A percentile compares a stretch with the other conserved stretches of the same genome.
These are phyloP conservation scores for Trichoderma arundinaceum DNA, from an alignment of 2,329 filamentous ascomycete species.

Conservation along the genomic window DNA sequence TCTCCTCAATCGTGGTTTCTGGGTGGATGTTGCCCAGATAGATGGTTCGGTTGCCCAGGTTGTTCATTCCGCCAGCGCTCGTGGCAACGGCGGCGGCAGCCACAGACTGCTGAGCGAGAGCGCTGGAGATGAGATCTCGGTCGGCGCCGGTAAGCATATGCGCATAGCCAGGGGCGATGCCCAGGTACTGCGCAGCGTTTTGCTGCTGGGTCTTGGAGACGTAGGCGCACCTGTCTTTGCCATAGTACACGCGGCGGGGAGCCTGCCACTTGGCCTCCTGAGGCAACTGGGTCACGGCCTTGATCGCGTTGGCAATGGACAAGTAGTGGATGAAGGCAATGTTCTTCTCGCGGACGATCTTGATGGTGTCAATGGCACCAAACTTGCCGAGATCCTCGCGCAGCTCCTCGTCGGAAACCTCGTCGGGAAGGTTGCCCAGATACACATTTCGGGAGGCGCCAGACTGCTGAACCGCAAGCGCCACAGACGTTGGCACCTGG, in stretches of 20 bases:
- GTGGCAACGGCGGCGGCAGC: slow-evolving; percentile 96
- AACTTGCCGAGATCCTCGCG: slow-evolving; percentile 96
- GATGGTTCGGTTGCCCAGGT: slow-evolving; percentile 95
- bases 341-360: slow-evolving; percentile 96
- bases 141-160: slow-evolving; percentile 96
- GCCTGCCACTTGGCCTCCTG: slow-evolving; percentile 97
- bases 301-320: slow-evolving; percentile 97
- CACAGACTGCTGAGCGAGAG: slow-evolving; percentile 95
- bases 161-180: slow-evolving; percentile 94
- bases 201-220: slow-evolving; percentile 99
- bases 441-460: slow-evolving; percentile 97
- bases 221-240: slow-evolving; percentile 97
- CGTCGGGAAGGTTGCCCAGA: slow-evolving; percentile 89
- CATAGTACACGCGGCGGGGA: slow-evolving; percentile 95
- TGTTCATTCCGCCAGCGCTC: slow-evolving; percentile 94
- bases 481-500: slow-evolving; percentile 95
- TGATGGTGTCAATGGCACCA: slow-evolving; percentile 94
- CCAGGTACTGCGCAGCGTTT: slow-evolving; percentile 96
- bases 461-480: slow-evolving; percentile 96
- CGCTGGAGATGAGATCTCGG: slow-evolving; percentile 94
- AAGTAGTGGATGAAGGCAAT: slow-evolving; percentile 98
- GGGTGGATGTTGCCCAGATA: slow-evolving; percentile 99
- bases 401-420: slow-evolving; percentile 87
- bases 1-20: slow-evolving; percentile 98
- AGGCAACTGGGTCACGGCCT: slow-evolving; percentile 93